These are phyloP conservation scores for Teratosphaeria pseudoeucalypti DNA, from an alignment of 2,329 filamentous ascomycete species.

Conservation along the genomic window DNA sequence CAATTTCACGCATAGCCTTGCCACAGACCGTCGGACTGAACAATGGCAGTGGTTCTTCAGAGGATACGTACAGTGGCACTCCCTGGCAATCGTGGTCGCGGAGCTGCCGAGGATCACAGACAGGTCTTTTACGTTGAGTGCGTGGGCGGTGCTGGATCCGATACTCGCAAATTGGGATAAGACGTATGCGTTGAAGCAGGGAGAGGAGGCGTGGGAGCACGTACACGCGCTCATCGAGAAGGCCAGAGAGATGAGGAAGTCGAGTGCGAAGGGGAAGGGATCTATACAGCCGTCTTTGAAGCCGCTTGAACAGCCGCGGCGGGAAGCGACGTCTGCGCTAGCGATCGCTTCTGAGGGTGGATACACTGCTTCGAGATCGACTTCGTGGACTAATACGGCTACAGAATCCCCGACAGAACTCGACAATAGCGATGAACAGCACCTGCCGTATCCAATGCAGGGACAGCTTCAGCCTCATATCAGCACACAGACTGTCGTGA, in stretches of 20 bases:
- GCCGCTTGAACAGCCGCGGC: neutral
- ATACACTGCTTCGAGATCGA: neutral
- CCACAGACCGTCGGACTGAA: slow-evolving; percentile 8
- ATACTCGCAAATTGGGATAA: slow-evolving; percentile 17
- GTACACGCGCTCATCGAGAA: slow-evolving; percentile 18
- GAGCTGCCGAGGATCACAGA: slow-evolving; percentile 17
- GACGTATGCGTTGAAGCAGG: slow-evolving; percentile 12
- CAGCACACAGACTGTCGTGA: neutral
- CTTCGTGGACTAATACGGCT: neutral
- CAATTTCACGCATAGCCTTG: slow-evolving; percentile 10
- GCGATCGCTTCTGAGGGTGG: neutral
- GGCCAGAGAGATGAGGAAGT: slow-evolving; percentile 9
- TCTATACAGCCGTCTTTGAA: neutral
- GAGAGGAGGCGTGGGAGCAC: slow-evolving; percentile 19
- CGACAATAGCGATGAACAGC: neutral
- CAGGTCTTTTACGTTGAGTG: slow-evolving; percentile 11
- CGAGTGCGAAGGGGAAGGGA: neutral
- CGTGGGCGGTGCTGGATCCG: slow-evolving; percentile 19
- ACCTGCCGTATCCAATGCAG: too few relatives aligned
- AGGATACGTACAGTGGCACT: slow-evolving; percentile 20
- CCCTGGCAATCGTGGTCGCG: slow-evolving; percentile 18
- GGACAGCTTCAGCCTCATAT: too few relatives aligned
- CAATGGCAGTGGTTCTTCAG: slow-evolving; percentile 19
- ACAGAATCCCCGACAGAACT: neutral
- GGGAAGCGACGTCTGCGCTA: neutral